Evolutionary conservation across 148 eudicot species (phyloP).

Genomic region (Spergularia marina): DNA sequence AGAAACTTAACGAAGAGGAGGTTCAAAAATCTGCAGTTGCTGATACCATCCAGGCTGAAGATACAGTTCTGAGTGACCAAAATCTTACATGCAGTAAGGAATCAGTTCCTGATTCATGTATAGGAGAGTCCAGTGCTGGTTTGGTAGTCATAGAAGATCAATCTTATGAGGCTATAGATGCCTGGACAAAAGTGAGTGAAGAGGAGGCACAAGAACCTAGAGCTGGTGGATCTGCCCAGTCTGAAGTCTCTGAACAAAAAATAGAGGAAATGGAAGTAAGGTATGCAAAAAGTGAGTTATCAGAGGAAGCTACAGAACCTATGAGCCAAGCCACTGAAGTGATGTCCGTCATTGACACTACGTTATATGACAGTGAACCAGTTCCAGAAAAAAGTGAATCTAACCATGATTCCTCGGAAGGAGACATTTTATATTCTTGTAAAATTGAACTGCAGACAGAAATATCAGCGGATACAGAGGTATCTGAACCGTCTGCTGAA

Average conservation of each 20-base stretch:
- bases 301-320: conserved; percentile 9
- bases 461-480: neutral
- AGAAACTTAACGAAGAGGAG: conserved; percentile 27
- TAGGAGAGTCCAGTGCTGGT: conserved; percentile 21
- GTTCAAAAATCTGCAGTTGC: conserved; percentile 22
- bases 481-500: neutral
- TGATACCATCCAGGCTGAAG: conserved; percentile 18
- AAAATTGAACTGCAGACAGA: neutral
- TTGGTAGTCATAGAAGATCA: conserved; percentile 34
- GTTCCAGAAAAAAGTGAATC: neutral
- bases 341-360: neutral
- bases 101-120: conserved; percentile 18
- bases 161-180: conserved; percentile 30
- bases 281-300: conserved; percentile 11
- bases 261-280: conserved; percentile 22
- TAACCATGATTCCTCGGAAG: neutral
- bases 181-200: conserved; percentile 24
- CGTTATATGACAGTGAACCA: conserved; percentile 9
- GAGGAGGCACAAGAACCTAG: conserved; percentile 23
- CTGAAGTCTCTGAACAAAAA: conserved; percentile 25
- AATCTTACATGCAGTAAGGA: conserved; percentile 10
- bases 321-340: neutral
- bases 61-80: neutral
- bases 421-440: neutral
- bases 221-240: conserved; percentile 17